phyloP scores from a whole-genome alignment of 306 rosid species.

The Lotus japonicus region DNA sequence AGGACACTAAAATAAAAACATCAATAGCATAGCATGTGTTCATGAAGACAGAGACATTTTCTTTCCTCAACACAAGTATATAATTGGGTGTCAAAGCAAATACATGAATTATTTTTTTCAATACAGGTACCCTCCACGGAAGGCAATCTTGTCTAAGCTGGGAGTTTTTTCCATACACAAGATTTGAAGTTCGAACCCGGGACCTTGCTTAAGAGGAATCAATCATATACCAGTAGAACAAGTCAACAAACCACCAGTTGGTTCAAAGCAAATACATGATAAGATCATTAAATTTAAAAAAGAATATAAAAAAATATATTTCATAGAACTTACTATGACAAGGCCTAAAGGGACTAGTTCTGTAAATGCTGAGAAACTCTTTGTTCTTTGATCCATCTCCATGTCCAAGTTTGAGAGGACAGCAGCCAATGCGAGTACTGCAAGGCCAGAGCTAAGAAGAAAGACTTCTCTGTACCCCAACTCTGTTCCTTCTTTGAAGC shows the following conservation, averaged over 20 bases:
- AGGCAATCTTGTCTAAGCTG: no score
- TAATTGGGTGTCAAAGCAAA: neutral
- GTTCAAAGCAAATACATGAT: neutral
- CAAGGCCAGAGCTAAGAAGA: constrained; percentile 31
- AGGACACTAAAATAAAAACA: neutral
- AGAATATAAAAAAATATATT: neutral
- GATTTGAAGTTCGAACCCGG: no score
- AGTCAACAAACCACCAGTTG: no score
- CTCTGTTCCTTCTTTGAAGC: constrained; percentile 70
- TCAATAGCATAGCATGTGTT: neutral
- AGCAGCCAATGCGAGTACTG: constrained; percentile 19
- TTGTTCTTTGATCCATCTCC: constrained; percentile 29
- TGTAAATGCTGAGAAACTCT: constrained; percentile 20
- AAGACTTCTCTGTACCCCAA: constrained; percentile 51
- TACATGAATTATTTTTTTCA: no score
- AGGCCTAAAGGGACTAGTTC: constrained; percentile 62
- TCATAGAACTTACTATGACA: constrained; percentile 37
- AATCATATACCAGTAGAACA: no score
- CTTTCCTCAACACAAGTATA: neutral
- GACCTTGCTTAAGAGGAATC: no score
- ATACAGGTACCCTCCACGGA: no score
- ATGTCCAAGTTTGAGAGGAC: constrained; percentile 32
- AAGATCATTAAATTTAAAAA: neutral
- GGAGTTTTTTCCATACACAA: no score
- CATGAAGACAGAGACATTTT: neutral